These are phyloP conservation scores for Aspergillus spinulosporus DNA, from an alignment of 2,329 filamentous ascomycete species.

Conservation along the genomic window DNA sequence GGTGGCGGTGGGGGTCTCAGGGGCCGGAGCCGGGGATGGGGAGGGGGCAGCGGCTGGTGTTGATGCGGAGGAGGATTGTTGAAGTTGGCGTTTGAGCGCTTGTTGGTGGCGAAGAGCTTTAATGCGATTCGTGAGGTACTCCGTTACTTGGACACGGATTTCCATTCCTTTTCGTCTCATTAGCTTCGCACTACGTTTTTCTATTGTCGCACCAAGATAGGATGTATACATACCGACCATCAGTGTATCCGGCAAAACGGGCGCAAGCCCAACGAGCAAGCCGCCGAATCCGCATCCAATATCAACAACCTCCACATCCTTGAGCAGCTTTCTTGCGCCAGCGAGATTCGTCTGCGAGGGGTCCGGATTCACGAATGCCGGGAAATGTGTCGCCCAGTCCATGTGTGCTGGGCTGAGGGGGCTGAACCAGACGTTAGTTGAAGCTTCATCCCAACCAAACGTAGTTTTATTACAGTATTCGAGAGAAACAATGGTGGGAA, in stretches of 20 bases:
- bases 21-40: conserved; percentile 3
- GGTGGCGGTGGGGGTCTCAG: not conserved
- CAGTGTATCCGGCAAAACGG: conserved; percentile 75
- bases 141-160: conserved; percentile 84
- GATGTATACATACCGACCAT: conserved; percentile 67
- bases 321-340: conserved; percentile 51
- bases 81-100: conserved; percentile 17
- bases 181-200: not conserved
- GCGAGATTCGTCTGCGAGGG: conserved; percentile 32
- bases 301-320: conserved; percentile 86
- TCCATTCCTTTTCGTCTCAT: conserved; percentile 68
- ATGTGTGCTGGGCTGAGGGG: conserved; percentile 76
- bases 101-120: conserved; percentile 66
- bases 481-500: not conserved
- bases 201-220: not conserved
- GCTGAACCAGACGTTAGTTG: conserved; percentile 48
- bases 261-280: conserved; percentile 79
- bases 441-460: not conserved
- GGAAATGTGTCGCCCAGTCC: conserved; percentile 88
- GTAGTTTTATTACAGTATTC: too few species aligned
- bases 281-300: conserved; percentile 97
- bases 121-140: conserved; percentile 87
- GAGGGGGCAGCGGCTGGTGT: conserved; percentile 2
- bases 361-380: conserved; percentile 61
- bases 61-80: conserved; percentile 5